These are phyloP conservation scores for Ophiocordyceps camponoti-floridani DNA, from an alignment of 2,329 filamentous ascomycete genomes.

Conservation along the genomic window DNA sequence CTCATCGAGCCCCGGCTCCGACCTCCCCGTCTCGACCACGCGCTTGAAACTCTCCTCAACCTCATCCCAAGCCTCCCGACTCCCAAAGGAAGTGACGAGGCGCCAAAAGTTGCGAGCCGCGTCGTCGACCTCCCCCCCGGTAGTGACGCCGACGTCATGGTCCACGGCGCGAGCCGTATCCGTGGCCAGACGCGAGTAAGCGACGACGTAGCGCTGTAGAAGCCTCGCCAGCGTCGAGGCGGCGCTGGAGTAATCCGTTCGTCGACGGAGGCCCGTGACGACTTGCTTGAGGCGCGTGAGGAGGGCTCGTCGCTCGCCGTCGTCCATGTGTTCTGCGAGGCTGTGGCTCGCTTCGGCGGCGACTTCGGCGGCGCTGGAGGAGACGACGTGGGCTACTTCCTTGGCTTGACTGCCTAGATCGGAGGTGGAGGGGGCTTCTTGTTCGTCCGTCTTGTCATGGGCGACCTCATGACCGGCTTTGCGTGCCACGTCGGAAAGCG, in stretches of 20 bases:
- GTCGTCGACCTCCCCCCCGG: slow-evolving; percentile 56
- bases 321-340: slow-evolving; percentile 52
- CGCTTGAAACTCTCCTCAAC: slow-evolving; percentile 50
- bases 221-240: slow-evolving; percentile 63
- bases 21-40: slow-evolving; percentile 55
- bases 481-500: slow-evolving; percentile 57
- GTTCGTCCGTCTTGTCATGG: slow-evolving; percentile 35
- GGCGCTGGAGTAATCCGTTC: slow-evolving; percentile 70
- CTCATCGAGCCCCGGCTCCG: slow-evolving; percentile 68
- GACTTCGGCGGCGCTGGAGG: slow-evolving; percentile 34
- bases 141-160: slow-evolving; percentile 41
- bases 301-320: slow-evolving; percentile 56
- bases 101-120: slow-evolving; percentile 69
- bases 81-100: slow-evolving; percentile 65
- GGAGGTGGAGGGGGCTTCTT: slow-evolving; percentile 32
- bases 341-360: slow-evolving; percentile 47
- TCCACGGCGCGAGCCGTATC: slow-evolving; percentile 48
- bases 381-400: slow-evolving; percentile 34
- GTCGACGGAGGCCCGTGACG: slow-evolving; percentile 54
- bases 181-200: slow-evolving; percentile 58
- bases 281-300: slow-evolving; percentile 60
- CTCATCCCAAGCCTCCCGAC: slow-evolving; percentile 54
- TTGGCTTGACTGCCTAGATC: slow-evolving; percentile 42
- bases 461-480: slow-evolving; percentile 57
- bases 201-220: slow-evolving; percentile 58